Conservation (phyloP, 2,329 filamentous ascomycete species). For the Kalmusia sp. region DNA sequence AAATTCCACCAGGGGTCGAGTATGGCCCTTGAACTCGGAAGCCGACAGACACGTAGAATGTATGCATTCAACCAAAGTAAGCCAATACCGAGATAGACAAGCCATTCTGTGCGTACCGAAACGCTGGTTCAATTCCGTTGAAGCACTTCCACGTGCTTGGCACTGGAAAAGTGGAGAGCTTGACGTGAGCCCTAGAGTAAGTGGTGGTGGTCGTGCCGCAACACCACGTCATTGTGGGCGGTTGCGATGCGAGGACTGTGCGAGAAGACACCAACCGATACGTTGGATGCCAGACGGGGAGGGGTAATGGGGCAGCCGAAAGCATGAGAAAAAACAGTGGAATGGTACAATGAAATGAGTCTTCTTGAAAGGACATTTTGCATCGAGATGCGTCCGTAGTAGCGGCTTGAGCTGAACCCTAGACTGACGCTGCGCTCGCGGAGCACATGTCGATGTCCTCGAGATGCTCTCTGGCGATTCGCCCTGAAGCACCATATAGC, state of each 20-base stretch:
- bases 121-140: neutral
- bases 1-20: neutral
- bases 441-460: too few relatives aligned
- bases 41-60: neutral
- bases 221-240: slow-evolving; percentile 1
- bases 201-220: neutral
- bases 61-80: neutral
- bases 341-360: too few relatives aligned
- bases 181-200: slow-evolving; percentile 1
- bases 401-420: too few relatives aligned
- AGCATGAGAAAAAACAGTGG: neutral
- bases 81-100: neutral
- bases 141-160: neutral
- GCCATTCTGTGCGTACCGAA: neutral
- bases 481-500: too few relatives aligned
- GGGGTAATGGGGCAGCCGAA: neutral
- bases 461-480: too few relatives aligned
- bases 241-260: neutral
- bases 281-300: too few relatives aligned
- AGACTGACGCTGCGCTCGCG: too few relatives aligned
- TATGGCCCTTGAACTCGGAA: neutral
- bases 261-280: too few relatives aligned
- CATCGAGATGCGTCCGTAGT: too few relatives aligned
- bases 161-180: slow-evolving; percentile 7
- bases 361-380: too few relatives aligned